Conservation (phyloP, 192 early-diverging fungal genomes). For the Umbelopsis vinacea region DNA sequence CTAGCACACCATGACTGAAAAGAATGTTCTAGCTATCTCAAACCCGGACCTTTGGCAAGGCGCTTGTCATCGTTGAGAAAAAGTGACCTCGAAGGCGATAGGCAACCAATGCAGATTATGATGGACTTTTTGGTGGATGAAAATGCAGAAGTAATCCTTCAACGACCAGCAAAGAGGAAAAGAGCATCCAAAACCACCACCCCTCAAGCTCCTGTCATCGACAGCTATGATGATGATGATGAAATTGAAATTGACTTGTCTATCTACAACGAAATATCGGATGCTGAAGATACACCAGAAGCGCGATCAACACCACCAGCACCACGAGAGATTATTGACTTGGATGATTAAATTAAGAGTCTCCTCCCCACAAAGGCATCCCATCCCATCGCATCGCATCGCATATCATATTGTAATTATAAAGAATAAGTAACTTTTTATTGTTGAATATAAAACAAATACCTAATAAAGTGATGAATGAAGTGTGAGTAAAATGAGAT, state of each 20-base stretch:
- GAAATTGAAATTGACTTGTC: slow-evolving; percentile 10
- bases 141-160: not conserved
- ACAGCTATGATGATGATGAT: not conserved
- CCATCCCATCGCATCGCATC: no score
- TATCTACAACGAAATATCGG: not conserved
- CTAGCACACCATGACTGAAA: not conserved
- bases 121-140: slow-evolving; percentile 14
- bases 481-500: not conserved
- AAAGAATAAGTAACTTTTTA: not conserved
- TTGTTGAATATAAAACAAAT: not conserved
- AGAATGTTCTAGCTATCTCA: slow-evolving; percentile 3
- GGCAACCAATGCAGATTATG: not conserved
- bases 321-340: not conserved
- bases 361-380: not conserved
- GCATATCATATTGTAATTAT: no score
- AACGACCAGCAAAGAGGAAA: not conserved
- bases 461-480: not conserved
- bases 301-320: not conserved
- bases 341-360: not conserved
- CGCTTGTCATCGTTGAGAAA: not conserved
- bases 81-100: not conserved
- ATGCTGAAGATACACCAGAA: not conserved
- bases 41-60: slow-evolving; percentile 1
- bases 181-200: not conserved
- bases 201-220: not conserved